phyloP scores from a whole-genome alignment of 2,329 filamentous ascomycete genomes.

The Neurospora sp. region DNA sequence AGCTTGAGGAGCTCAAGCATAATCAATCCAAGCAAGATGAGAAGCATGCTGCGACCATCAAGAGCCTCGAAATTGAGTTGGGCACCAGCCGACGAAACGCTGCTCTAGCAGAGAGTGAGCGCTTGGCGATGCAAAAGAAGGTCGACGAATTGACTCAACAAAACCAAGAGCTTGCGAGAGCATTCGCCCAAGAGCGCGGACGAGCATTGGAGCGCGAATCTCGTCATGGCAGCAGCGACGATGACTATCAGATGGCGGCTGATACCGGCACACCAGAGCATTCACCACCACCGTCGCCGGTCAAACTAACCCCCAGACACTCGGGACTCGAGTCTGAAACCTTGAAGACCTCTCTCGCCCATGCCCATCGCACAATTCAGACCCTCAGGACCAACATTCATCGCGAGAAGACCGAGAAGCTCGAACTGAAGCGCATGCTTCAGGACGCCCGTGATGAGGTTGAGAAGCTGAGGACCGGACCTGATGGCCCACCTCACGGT shows the following conservation, averaged over 20 bases:
- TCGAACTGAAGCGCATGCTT: slow-evolving; percentile 88
- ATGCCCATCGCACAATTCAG: slow-evolving; percentile 94
- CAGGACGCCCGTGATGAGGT: slow-evolving; percentile 92
- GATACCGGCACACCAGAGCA: slow-evolving; percentile 74
- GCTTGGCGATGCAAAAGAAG: slow-evolving; percentile 67
- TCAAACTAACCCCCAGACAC: slow-evolving; percentile 85
- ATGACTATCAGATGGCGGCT: slow-evolving; percentile 53
- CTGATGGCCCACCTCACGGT: slow-evolving; percentile 29
- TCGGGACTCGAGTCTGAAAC: slow-evolving; percentile 92
- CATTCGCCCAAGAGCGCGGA: slow-evolving; percentile 64
- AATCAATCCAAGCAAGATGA: slow-evolving; percentile 69
- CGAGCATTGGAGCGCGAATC: slow-evolving; percentile 56
- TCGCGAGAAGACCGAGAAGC: slow-evolving; percentile 96
- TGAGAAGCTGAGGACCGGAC: slow-evolving; percentile 55
- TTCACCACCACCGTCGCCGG: slow-evolving; percentile 80
- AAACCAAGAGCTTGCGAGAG: slow-evolving; percentile 83
- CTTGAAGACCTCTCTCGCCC: slow-evolving; percentile 82
- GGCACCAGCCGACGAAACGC: slow-evolving; percentile 74
- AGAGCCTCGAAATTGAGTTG: slow-evolving; percentile 82
- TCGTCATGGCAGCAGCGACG: slow-evolving; percentile 46
- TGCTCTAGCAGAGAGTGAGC: slow-evolving; percentile 67
- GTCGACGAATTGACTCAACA: slow-evolving; percentile 80
- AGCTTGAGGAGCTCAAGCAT: slow-evolving; percentile 83
- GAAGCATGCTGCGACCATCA: slow-evolving; percentile 65
- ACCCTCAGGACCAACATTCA: slow-evolving; percentile 91